These are phyloP conservation scores for Eleusine indica DNA, from an alignment of 176 grass and related monocot species.

Conservation along the genomic window DNA sequence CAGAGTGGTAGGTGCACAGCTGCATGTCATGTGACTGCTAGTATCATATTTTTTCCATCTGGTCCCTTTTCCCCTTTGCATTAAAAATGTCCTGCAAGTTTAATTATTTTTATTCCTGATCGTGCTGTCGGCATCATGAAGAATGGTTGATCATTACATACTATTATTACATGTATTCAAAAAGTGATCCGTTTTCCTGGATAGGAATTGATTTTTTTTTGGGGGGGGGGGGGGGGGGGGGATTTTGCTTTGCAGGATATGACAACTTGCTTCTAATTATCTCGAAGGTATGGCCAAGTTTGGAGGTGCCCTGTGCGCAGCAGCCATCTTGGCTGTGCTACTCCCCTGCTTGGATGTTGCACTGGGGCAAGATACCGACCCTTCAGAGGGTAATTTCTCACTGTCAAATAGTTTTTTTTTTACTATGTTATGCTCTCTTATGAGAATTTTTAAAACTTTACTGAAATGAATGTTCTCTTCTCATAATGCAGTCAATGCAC, in stretches of 20 bases:
- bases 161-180: not conserved
- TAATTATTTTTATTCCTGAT: constrained; percentile 5
- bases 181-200: not conserved
- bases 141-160: not conserved
- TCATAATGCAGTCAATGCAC: constrained; percentile 41
- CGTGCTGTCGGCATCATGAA: constrained; percentile 3
- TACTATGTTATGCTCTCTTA: not conserved
- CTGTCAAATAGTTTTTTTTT: not conserved
- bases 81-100: constrained; percentile 28
- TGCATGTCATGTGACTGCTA: constrained; percentile 3
- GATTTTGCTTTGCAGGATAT: constrained; percentile 8
- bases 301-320: constrained; percentile 13
- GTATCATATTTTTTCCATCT: constrained; percentile 32
- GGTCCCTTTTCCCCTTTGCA: not conserved
- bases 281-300: constrained; percentile 16
- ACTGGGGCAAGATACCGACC: constrained; percentile 38
- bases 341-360: constrained; percentile 40
- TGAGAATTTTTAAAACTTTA: not conserved
- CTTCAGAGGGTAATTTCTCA: constrained; percentile 46
- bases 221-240: no score
- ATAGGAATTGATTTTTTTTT: constrained; percentile 2
- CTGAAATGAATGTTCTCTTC: constrained; percentile 7
- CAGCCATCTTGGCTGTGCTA: constrained; percentile 12
- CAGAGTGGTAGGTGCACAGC: constrained; percentile 27
- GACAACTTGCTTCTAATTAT: constrained; percentile 26